Evolutionary conservation across 2,329 filamentous ascomycete genomes (phyloP).

Genomic region (Ampelomyces quisqualis): DNA sequence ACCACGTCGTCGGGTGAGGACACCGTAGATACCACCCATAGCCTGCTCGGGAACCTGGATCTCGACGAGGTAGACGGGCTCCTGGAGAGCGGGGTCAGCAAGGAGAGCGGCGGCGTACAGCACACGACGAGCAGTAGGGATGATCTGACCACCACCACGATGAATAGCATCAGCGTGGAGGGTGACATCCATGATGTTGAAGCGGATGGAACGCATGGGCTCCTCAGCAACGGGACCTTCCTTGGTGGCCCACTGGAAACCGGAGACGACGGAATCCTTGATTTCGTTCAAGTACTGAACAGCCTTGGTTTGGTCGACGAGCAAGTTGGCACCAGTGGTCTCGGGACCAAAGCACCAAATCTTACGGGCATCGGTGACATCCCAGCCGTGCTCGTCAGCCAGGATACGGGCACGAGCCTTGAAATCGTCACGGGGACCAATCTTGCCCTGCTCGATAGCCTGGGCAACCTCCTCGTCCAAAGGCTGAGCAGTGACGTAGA

Average conservation of each 20-base stretch:
- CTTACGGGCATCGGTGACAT: constrained; percentile 99
- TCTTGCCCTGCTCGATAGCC: constrained; percentile 90
- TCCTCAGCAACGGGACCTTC: constrained; percentile 98
- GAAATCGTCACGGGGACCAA: constrained; percentile 95
- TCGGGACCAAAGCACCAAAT: constrained; percentile 99
- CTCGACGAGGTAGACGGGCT: constrained; percentile 98
- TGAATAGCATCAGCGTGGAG: constrained; percentile 99
- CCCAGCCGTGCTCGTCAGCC: constrained; percentile 97
- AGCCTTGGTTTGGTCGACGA: constrained; percentile 99
- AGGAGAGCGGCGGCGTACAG: constrained; percentile 91
- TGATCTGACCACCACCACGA: constrained; percentile 98
- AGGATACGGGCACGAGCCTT: constrained; percentile 95
- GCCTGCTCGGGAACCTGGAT: constrained; percentile 98
- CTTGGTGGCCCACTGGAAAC: constrained; percentile 99
- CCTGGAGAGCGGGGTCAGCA: constrained; percentile 85
- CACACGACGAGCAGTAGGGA: constrained; percentile 96
- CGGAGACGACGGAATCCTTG: constrained; percentile 99
- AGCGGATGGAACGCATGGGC: constrained; percentile 94
- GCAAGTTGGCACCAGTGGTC: constrained; percentile 94
- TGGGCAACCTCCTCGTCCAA: constrained; percentile 87
- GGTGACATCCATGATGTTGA: constrained; percentile 99
- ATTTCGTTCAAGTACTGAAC: constrained; percentile 99
- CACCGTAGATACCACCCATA: constrained; percentile 99
- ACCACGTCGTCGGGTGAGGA: constrained; percentile 95
- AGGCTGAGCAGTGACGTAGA: constrained; percentile 92